These are phyloP conservation scores for Tephrocybe sp. DNA, from an alignment of 768 basidiomycete genomes.

Conservation along the genomic window DNA sequence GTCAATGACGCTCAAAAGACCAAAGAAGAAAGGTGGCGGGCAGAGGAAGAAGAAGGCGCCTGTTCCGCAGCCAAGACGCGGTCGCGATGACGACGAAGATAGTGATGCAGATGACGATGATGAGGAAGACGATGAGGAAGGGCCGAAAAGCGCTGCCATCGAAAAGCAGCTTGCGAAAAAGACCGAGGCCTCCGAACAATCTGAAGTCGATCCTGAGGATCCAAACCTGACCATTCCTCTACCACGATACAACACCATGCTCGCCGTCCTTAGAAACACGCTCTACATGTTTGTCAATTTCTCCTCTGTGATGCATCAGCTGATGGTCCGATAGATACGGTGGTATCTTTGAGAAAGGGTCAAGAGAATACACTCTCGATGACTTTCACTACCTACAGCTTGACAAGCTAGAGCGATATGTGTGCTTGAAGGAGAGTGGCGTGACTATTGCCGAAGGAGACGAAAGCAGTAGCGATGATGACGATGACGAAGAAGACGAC, in stretches of 20 bases:
- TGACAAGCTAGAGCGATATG: slow-evolving; percentile 80
- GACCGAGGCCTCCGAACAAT: slow-evolving; percentile 20
- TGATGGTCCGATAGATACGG: slow-evolving; percentile 59
- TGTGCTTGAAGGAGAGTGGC: slow-evolving; percentile 68
- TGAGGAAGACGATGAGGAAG: background rate
- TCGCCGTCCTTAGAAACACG: slow-evolving; percentile 79
- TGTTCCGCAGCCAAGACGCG: slow-evolving; percentile 3
- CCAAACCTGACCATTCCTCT: slow-evolving; percentile 62
- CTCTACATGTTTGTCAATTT: slow-evolving; percentile 68
- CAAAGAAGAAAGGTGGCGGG: slow-evolving; percentile 50
- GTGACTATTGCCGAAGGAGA: slow-evolving; percentile 61
- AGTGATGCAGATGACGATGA: background rate
- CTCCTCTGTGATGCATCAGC: background rate
- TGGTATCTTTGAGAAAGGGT: slow-evolving; percentile 81
- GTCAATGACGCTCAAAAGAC: slow-evolving; percentile 70
- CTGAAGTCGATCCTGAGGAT: slow-evolving; percentile 57
- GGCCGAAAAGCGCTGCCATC: background rate
- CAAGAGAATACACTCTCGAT: slow-evolving; percentile 84
- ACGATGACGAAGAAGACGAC: slow-evolving; percentile 56
- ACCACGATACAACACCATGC: slow-evolving; percentile 84
- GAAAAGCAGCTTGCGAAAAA: background rate
- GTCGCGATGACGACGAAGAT: slow-evolving; percentile 12
- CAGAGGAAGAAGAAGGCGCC: slow-evolving; percentile 37
- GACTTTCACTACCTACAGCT: slow-evolving; percentile 81
- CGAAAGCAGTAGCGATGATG: slow-evolving; percentile 59